phyloP scores from a whole-genome alignment of 169 alveolate genomes.

The Cryptosporidium xiaoi region DNA sequence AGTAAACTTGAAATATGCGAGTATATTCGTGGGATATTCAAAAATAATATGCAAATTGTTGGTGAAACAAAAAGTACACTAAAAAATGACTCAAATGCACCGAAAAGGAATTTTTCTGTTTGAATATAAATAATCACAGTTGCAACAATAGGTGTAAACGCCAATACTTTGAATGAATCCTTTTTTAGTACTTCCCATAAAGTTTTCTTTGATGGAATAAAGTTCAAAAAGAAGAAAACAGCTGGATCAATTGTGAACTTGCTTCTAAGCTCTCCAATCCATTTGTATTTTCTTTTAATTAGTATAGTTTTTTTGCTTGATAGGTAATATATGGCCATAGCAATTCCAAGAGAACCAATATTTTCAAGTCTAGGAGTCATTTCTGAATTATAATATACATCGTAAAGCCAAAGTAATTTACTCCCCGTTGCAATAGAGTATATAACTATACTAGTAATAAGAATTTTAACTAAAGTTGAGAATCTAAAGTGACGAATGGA shows the following conservation, averaged over 20 bases:
- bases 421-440: conserved; percentile 59
- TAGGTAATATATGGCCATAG: conserved; percentile 24
- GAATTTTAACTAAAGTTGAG: conserved; percentile 15
- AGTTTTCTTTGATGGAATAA: conserved; percentile 59
- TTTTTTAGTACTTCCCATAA: conserved; percentile 44
- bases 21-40: conserved; percentile 28
- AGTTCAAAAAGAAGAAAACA: conserved; percentile 13
- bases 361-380: conserved; percentile 35
- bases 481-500: conserved; percentile 35
- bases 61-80: conserved; percentile 66
- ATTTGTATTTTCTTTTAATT: conserved; percentile 30
- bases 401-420: conserved; percentile 59
- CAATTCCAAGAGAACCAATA: conserved; percentile 54
- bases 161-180: conserved; percentile 25
- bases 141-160: conserved; percentile 41
- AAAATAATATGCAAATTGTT: conserved; percentile 11
- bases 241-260: conserved; percentile 23
- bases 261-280: conserved; percentile 24
- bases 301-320: conserved; percentile 41
- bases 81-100: conserved; percentile 66
- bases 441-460: conserved; percentile 15
- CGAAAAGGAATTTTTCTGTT: conserved; percentile 40
- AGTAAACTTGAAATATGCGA: conserved; percentile 8
- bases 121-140: conserved; percentile 31
- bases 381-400: conserved; percentile 20